Base-by-base conservation (phyloP, 495 filamentous ascomycete genomes). In the Letharia columbiana region DNA sequence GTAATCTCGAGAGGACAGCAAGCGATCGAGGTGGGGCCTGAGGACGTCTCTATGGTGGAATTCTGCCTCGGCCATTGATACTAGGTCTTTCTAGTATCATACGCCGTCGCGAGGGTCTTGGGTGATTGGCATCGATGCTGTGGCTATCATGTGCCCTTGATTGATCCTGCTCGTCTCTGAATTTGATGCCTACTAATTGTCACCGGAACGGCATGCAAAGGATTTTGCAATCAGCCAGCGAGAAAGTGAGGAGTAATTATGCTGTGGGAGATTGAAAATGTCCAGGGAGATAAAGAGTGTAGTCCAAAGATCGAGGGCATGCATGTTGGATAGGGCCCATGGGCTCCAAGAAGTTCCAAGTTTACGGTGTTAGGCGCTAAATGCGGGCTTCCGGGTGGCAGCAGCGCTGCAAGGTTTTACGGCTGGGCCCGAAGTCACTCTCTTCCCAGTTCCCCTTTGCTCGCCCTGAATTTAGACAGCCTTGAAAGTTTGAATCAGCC, bases 1-100 rank as follows among this genome's bases (percentile, higher is more conserved):
- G 49, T 45, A 65, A 15, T 69, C 47, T 15, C 74, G 68, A 9
- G 58, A 47, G 17, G 64, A 66, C n/a, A 66, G 64, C n/a, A 66
- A 39, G 58, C 47, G 45, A 49, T 50, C n/a, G 35, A 66, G 28
- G 39, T 66, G 64, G 5, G 58, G 12, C 13, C 28, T 31, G 41
- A 66, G 58, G 8, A 62, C 2, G 20, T 52, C 47, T 44, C 47
- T 20, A 18, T 35, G 44, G 35, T 17, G 2, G 35, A 28, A n/a
- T 13, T 9, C 28, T 31, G 60, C 18, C 13, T 15, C 13, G 18
- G 59, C 44, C 64, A 66, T 66, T 1, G 23, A 17, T 35, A 10
- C 6, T 20, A 15, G 33, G 52, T 56, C n/a, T 13, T 56, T 4
- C 33, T 6, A 57, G 54, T 2, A 15, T 57, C 15, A n/a, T 8